phyloP scores from a whole-genome alignment of 2,329 filamentous ascomycete species.

The Fusarium denticulatum region DNA sequence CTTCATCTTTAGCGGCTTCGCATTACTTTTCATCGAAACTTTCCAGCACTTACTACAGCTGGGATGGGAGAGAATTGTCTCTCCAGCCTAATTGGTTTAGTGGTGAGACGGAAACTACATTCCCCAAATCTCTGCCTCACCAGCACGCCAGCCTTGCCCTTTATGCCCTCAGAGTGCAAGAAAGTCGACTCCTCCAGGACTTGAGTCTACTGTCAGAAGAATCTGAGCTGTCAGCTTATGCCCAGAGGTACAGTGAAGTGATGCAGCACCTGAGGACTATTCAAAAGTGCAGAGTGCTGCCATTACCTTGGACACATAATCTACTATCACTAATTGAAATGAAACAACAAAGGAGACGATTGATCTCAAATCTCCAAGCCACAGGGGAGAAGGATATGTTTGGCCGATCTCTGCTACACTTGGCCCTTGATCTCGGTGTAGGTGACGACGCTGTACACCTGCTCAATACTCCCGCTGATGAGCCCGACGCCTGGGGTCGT shows the following conservation, averaged over 20 bases:
- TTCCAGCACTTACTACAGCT: not conserved
- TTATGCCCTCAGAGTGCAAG: not conserved
- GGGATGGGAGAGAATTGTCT: too few relatives aligned
- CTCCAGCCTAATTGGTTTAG: too few relatives aligned
- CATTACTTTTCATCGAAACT: not conserved
- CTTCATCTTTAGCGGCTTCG: not conserved
- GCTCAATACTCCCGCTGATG: not conserved
- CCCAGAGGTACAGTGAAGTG: not conserved
- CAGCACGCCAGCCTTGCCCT: not conserved
- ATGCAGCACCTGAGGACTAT: not conserved
- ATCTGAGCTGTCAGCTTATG: not conserved
- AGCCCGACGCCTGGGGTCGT: not conserved
- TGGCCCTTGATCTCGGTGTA: not conserved
- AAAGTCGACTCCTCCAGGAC: rapidly evolving
- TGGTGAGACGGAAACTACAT: not conserved
- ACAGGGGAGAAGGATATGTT: not conserved
- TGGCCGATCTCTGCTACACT: not conserved
- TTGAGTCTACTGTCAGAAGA: rapidly evolving
- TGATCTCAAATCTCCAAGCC: rapidly evolving
- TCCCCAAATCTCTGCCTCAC: rapidly evolving
- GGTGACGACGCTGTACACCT: not conserved
- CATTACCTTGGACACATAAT: not conserved
- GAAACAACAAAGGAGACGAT: rapidly evolving
- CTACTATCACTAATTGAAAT: not conserved
- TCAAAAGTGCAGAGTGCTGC: rapidly evolving